Evolutionary conservation across 495 filamentous ascomycete species (phyloP).

Genomic region (Aspergillus ellipticus): DNA sequence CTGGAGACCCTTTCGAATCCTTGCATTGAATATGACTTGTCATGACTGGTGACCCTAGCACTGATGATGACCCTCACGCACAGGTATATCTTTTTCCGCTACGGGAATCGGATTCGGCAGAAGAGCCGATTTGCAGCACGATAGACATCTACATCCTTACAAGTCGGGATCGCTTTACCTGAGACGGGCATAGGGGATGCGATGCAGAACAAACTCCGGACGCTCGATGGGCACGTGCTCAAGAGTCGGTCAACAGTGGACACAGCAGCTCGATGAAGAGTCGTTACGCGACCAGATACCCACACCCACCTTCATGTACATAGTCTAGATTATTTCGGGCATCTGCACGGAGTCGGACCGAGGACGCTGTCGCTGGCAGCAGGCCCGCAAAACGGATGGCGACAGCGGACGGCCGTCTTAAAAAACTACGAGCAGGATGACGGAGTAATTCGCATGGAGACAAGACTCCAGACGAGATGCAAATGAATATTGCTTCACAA

Average conservation of each 20-base stretch:
- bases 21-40: neutral
- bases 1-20: neutral
- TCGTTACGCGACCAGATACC: neutral
- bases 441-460: neutral
- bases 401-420: neutral
- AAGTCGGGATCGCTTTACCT: neutral
- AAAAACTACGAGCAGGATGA: neutral
- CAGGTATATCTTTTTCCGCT: conserved; percentile 62
- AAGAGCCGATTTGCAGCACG: conserved; percentile 50
- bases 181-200: neutral
- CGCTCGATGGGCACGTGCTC: neutral
- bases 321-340: neutral
- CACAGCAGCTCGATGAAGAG: neutral
- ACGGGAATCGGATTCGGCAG: conserved; percentile 51
- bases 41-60: neutral
- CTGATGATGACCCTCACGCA: conserved; percentile 2
- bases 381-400: neutral
- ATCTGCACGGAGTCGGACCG: neutral
- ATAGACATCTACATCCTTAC: conserved; percentile 17
- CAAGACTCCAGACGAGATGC: no score
- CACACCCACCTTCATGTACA: neutral
- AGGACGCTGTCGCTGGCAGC: neutral
- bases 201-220: neutral
- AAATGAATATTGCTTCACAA: no score
- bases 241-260: neutral